Evolutionary conservation across 2,329 filamentous ascomycete species (phyloP).

Genomic region (Colletotrichum noveboracense): DNA sequence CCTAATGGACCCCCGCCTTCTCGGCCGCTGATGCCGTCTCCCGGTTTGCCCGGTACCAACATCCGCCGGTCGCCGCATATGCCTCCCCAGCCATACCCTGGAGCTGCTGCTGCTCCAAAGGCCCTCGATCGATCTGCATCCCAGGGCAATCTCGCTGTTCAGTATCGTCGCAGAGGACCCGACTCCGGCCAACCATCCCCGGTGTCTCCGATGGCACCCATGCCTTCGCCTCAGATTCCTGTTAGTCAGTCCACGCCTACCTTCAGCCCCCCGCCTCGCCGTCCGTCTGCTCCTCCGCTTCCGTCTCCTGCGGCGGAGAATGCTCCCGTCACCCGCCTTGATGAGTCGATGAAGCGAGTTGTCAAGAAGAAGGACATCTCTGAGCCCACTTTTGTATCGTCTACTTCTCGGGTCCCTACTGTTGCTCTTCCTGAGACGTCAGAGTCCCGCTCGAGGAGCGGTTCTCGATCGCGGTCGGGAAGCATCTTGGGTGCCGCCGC

Average conservation of each 20-base stretch:
- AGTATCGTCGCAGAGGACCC: constrained; percentile 34
- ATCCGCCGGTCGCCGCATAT: constrained; percentile 53
- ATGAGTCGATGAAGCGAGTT: constrained; percentile 44
- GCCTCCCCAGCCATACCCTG: constrained; percentile 46
- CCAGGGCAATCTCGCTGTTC: constrained; percentile 37
- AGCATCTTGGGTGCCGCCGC: constrained; percentile 36
- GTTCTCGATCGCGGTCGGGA: constrained; percentile 42
- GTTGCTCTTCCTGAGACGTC: constrained; percentile 41
- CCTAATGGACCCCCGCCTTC: constrained; percentile 24
- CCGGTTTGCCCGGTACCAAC: constrained; percentile 54
- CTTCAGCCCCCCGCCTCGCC: constrained; percentile 32
- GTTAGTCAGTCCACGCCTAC: constrained; percentile 39
- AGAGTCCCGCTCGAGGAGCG: constrained; percentile 35
- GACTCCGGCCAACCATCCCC: constrained; percentile 50
- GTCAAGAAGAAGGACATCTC: constrained; percentile 55
- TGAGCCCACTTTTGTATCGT: constrained; percentile 53
- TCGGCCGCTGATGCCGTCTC: constrained; percentile 43
- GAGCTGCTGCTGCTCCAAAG: constrained; percentile 19
- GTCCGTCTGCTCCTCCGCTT: constrained; percentile 36
- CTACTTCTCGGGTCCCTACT: constrained; percentile 50
- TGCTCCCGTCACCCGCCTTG: constrained; percentile 31
- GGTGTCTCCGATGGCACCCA: constrained; percentile 43
- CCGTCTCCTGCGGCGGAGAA: constrained; percentile 26
- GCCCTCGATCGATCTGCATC: constrained; percentile 31
- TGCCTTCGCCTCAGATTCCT: constrained; percentile 35